Evolutionary conservation across 371 early-diverging fungal species (phyloP).

Genomic region (Fennellomyces sp.): DNA sequence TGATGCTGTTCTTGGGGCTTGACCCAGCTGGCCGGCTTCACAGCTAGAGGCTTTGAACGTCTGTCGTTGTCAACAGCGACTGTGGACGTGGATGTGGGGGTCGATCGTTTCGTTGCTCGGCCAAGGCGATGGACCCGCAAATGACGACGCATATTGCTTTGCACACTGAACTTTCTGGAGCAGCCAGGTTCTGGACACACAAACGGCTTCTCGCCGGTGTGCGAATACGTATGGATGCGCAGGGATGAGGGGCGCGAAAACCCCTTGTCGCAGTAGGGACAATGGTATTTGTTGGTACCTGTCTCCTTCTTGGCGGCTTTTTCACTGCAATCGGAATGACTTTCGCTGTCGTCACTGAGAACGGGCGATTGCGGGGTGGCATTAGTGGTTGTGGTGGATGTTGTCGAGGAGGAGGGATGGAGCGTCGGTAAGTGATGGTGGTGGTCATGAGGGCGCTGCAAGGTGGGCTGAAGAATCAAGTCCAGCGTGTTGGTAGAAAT

Average conservation of each 20-base stretch:
- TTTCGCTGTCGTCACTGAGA: conserved; percentile 5
- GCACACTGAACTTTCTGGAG: conserved; percentile 59
- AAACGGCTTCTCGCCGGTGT: conserved; percentile 71
- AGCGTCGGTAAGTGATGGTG: conserved; percentile 13
- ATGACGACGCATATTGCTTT: conserved; percentile 68
- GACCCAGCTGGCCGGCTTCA: conserved; percentile 3
- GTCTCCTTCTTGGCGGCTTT: background rate
- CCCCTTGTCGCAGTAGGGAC: conserved; percentile 56
- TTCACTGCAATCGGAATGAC: background rate
- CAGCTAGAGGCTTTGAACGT: conserved; percentile 9
- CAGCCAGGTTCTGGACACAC: conserved; percentile 57
- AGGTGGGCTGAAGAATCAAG: conserved; percentile 29
- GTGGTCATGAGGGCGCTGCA: conserved; percentile 6
- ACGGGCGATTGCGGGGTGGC: background rate
- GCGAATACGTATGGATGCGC: conserved; percentile 62
- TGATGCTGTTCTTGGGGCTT: background rate
- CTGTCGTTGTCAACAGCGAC: background rate
- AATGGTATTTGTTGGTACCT: conserved; percentile 60
- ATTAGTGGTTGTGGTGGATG: conserved; percentile 25
- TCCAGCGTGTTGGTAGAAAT: conserved; percentile 47
- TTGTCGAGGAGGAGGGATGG: conserved; percentile 30
- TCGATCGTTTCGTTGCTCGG: conserved; percentile 16
- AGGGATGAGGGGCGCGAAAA: conserved; percentile 66
- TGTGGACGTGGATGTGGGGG: background rate
- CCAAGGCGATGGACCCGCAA: conserved; percentile 28